Conservation (phyloP, 2,329 filamentous ascomycete species). For the Trematosphaeria pertusa region DNA sequence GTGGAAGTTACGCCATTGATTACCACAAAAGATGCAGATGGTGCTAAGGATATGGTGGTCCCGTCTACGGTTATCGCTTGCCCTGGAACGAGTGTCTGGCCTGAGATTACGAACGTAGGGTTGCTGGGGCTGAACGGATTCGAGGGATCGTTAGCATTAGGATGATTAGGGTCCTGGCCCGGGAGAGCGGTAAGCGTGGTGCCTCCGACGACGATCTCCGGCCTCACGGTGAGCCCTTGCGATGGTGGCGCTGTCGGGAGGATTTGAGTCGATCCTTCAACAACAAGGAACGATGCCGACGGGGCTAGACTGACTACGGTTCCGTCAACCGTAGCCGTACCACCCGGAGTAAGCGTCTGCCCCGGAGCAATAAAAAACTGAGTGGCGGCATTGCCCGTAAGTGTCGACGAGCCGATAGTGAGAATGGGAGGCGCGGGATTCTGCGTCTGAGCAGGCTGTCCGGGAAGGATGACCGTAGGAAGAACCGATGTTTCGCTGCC, state of each 20-base stretch:
- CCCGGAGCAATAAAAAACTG: conserved; percentile 53
- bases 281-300: conserved; percentile 48
- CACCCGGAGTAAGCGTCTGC: conserved; percentile 48
- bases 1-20: conserved; percentile 46
- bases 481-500: conserved; percentile 35
- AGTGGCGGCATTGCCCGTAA: conserved; percentile 55
- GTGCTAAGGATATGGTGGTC: conserved; percentile 40
- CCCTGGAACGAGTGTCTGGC: conserved; percentile 47
- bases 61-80: conserved; percentile 42
- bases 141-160: conserved; percentile 6
- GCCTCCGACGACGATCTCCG: conserved; percentile 32
- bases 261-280: conserved; percentile 47
- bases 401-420: conserved; percentile 48
- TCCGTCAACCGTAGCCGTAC: conserved; percentile 46
- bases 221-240: conserved; percentile 28
- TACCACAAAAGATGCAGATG: conserved; percentile 39
- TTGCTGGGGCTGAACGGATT: too few species aligned
- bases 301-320: conserved; percentile 50
- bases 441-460: conserved; percentile 8
- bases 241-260: conserved; percentile 34
- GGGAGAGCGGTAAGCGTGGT: conserved; percentile 35
- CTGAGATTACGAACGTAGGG: conserved; percentile 47
- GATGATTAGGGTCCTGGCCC: conserved; percentile 3
- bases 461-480: conserved; percentile 18
- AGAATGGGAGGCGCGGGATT: conserved; percentile 42